These are phyloP conservation scores for Vanrija sp. DNA, from an alignment of 1,284 basidiomycete species.

Conservation along the genomic window DNA sequence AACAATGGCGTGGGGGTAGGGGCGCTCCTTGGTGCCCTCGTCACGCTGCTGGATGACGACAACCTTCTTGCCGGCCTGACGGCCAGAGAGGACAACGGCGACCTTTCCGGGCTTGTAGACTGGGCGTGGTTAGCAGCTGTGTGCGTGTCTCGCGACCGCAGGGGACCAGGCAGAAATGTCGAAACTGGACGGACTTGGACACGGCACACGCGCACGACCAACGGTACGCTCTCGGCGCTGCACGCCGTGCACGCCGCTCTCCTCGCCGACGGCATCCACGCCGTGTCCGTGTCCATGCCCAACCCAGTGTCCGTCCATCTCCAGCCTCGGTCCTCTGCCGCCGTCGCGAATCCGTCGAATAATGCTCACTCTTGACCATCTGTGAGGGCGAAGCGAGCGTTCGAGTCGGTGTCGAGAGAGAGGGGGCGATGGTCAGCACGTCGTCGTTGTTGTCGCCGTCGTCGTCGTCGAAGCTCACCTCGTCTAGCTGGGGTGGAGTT, in stretches of 20 bases:
- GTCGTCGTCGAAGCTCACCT: neutral
- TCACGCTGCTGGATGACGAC: conserved; percentile 93
- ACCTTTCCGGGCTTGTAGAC: conserved; percentile 98
- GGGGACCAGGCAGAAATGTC: neutral
- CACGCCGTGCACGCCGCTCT: too few species aligned
- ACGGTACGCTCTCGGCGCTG: neutral
- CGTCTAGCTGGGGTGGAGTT: too few species aligned
- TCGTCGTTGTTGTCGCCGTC: neutral
- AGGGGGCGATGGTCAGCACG: too few species aligned
- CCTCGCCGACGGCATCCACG: neutral
- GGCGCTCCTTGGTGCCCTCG: conserved; percentile 80
- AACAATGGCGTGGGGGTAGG: conserved; percentile 93
- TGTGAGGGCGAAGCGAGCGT: conserved; percentile 1
- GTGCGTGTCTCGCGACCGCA: too few species aligned
- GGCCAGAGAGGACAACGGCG: conserved; percentile 91
- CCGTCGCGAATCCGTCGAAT: neutral
- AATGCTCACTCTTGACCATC: conserved; percentile 22
- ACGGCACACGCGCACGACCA: neutral
- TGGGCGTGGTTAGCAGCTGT: too few species aligned
- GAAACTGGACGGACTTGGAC: neutral
- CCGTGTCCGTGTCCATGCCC: neutral
- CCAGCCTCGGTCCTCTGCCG: conserved; percentile 7
- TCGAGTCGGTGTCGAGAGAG: too few species aligned
- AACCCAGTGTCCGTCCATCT: too few species aligned
- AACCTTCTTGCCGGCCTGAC: conserved; percentile 97